Percentiles rank a stretch among this genome's conserved stretches.
Conservation (phyloP, 1,284 basidiomycete genomes). For the Boletus hoseneyae region DNA sequence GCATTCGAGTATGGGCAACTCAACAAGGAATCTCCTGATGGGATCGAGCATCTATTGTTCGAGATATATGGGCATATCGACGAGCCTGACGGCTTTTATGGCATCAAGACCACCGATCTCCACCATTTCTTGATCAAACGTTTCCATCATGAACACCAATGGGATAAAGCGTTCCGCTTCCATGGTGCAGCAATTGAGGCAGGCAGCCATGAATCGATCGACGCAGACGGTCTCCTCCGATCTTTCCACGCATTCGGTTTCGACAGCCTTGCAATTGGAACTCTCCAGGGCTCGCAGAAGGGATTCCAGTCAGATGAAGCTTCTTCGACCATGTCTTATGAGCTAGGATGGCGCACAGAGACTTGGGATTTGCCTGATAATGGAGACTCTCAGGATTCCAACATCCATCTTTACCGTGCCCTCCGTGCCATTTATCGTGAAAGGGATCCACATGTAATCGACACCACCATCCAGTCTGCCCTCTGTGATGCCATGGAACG, state of each 20-base stretch:
- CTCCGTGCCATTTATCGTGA: conserved; percentile 77
- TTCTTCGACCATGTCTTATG: conserved; percentile 61
- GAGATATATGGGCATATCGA: conserved; percentile 93
- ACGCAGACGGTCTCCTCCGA: conserved; percentile 59
- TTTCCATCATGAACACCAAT: conserved; percentile 90
- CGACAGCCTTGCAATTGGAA: conserved; percentile 70
- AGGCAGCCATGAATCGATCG: conserved; percentile 36
- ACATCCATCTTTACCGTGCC: conserved; percentile 71
- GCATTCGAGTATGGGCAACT: conserved; percentile 51
- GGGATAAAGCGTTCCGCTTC: conserved; percentile 87
- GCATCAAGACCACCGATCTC: conserved; percentile 76
- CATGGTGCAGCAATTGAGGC: conserved; percentile 84
- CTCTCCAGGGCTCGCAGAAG: conserved; percentile 46
- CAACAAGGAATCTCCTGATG: conserved; percentile 24
- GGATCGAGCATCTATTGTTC: conserved; percentile 71
- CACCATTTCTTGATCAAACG: conserved; percentile 77
- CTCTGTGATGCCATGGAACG: conserved; percentile 61
- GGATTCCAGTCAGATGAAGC: conserved; percentile 32
- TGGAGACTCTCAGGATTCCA: conserved; percentile 41
- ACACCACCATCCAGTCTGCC: conserved; percentile 46
- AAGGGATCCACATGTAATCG: conserved; percentile 50
- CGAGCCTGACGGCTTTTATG: conserved; percentile 98
- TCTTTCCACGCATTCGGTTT: conserved; percentile 89
- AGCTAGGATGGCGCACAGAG: conserved; percentile 86
- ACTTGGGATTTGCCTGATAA: conserved; percentile 88